Evolutionary conservation across 2,329 filamentous ascomycete species (phyloP).

Genomic region (Aspergillus carbonarius): DNA sequence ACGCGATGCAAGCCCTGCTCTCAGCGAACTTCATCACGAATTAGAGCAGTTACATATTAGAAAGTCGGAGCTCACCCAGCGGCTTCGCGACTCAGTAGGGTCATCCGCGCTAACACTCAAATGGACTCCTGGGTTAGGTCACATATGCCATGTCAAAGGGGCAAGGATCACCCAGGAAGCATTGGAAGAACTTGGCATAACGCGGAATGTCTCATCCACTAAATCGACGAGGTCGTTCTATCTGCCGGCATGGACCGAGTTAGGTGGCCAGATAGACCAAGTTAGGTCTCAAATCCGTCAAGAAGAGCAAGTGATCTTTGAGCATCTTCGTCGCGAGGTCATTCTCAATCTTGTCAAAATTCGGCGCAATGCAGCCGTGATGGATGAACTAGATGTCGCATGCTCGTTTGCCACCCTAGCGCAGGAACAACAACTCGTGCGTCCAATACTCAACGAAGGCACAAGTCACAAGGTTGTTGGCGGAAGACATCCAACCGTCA

Average conservation of each 20-base stretch:
- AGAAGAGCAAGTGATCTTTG: constrained; percentile 82
- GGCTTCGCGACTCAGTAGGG: constrained; percentile 61
- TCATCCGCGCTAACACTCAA: constrained; percentile 71
- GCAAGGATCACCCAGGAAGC: constrained; percentile 60
- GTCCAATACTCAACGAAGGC: constrained; percentile 68
- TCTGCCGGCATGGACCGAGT: constrained; percentile 74
- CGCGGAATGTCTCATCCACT: constrained; percentile 69
- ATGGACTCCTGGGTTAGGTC: constrained; percentile 83
- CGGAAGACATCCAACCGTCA: constrained; percentile 89
- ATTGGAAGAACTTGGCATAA: constrained; percentile 44
- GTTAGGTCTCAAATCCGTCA: constrained; percentile 72
- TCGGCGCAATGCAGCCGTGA: constrained; percentile 81
- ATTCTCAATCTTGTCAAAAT: constrained; percentile 80
- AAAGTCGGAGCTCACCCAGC: constrained; percentile 60
- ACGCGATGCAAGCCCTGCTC: constrained; percentile 62
- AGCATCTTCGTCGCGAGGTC: constrained; percentile 70
- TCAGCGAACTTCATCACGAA: constrained; percentile 67
- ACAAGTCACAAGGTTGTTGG: constrained; percentile 74
- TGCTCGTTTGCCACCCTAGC: constrained; percentile 83
- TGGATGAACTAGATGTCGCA: constrained; percentile 90
- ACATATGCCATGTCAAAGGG: constrained; percentile 87
- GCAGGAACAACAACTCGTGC: constrained; percentile 67
- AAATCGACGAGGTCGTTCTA: constrained; percentile 85
- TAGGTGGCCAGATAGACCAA: constrained; percentile 78
- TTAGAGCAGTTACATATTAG: constrained; percentile 61